A percentile compares a stretch with the other conserved stretches of the same genome.
phyloP scores from a whole-genome alignment of 768 basidiomycete species.

The Leccinellum luteum region DNA sequence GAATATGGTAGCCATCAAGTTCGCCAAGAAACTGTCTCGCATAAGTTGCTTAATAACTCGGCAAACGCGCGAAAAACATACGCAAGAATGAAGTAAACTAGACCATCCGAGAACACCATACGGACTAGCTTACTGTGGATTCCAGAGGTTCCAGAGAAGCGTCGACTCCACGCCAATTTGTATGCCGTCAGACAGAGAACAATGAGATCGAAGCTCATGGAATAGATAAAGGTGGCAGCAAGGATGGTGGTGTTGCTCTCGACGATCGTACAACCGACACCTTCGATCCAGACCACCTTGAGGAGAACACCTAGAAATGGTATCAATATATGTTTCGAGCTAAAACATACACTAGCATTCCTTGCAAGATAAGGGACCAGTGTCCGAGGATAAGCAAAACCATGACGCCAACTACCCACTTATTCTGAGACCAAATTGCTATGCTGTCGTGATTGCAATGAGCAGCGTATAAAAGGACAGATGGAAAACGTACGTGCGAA shows the following conservation, averaged over 20 bases:
- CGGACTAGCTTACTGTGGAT: slow-evolving; percentile 47
- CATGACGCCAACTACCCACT: slow-evolving; percentile 48
- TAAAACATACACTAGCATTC: slow-evolving; percentile 25
- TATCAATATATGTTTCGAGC: not conserved
- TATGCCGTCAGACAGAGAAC: slow-evolving; percentile 59
- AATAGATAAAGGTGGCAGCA: slow-evolving; percentile 71
- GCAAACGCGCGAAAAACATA: slow-evolving; percentile 31
- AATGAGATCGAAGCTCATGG: slow-evolving; percentile 69
- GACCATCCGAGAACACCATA: slow-evolving; percentile 68
- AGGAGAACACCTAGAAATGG: slow-evolving; percentile 50
- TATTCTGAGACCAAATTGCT: slow-evolving; percentile 64
- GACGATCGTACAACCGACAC: slow-evolving; percentile 50
- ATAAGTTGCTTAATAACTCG: slow-evolving; percentile 27
- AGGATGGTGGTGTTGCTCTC: slow-evolving; percentile 61
- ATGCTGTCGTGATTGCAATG: slow-evolving; percentile 36
- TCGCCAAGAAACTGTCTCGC: slow-evolving; percentile 38
- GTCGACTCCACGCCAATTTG: slow-evolving; percentile 44
- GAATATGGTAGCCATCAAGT: slow-evolving; percentile 49
- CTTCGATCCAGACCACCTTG: slow-evolving; percentile 52
- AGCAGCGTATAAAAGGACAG: not conserved
- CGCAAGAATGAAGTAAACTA: slow-evolving; percentile 77
- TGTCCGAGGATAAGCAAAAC: slow-evolving; percentile 62
- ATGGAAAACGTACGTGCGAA: slow-evolving; percentile 38
- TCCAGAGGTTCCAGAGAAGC: slow-evolving; percentile 19
- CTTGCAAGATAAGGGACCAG: slow-evolving; percentile 70